phyloP scores from a whole-genome alignment of 2,329 filamentous ascomycete species.

The Sclerotinia nivalis region DNA sequence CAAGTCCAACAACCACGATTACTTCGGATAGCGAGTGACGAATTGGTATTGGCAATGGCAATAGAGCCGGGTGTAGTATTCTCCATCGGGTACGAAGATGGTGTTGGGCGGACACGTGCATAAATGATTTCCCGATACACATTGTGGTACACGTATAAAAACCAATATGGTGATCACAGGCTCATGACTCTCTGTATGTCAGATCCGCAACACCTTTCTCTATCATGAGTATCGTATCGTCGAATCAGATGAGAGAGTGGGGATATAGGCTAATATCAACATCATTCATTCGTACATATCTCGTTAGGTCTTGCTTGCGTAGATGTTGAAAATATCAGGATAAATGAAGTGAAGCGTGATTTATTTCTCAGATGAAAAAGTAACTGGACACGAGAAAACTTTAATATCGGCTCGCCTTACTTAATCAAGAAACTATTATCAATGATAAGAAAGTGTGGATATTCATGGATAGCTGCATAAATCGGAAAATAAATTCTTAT shows the following conservation, averaged over 20 bases:
- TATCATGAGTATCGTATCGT: neutral
- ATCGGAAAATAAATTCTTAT: no score
- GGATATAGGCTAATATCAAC: neutral
- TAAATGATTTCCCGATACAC: conserved; percentile 5
- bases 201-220: neutral
- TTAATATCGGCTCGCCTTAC: conserved; percentile 1
- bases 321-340: neutral
- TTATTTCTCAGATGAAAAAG: neutral
- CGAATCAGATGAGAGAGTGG: neutral
- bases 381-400: conserved; percentile 16
- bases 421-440: neutral
- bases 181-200: neutral
- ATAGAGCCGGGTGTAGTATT: neutral
- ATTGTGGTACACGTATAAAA: conserved; percentile 5
- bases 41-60: neutral
- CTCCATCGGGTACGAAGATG: conserved; percentile 6
- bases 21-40: conserved; percentile 25
- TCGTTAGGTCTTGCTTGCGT: neutral
- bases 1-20: conserved; percentile 61
- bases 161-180: neutral
- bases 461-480: no score
- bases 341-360: neutral
- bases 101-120: neutral
- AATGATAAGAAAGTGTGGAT: no score
- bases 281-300: neutral